Evolutionary conservation across 2,329 filamentous ascomycete species (phyloP).

Genomic region (Sclerotinia spermophila): DNA sequence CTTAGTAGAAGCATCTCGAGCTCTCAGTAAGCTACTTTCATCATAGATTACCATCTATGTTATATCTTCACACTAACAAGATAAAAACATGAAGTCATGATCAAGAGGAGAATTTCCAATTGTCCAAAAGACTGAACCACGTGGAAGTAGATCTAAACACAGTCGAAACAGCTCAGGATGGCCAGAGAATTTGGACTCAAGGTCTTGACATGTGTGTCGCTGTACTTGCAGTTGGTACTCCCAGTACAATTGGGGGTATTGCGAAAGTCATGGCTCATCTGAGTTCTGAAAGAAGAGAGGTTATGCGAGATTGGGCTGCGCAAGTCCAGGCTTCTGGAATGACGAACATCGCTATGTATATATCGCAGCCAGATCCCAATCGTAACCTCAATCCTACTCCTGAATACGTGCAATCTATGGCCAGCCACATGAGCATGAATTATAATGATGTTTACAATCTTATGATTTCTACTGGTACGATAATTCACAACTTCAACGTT

Average conservation of each 20-base stretch:
- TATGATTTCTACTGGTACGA: neutral
- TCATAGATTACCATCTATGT: neutral
- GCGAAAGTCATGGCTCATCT: neutral
- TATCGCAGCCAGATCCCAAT: neutral
- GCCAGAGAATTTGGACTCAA: neutral
- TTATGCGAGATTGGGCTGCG: neutral
- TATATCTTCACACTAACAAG: neutral
- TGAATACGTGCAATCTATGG: neutral
- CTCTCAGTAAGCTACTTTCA: neutral
- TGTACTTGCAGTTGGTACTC: neutral
- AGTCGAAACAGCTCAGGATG: neutral
- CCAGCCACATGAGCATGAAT: fast-evolving
- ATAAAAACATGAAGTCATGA: neutral
- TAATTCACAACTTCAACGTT: neutral
- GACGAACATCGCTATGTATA: neutral
- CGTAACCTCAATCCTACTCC: neutral
- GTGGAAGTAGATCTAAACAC: neutral
- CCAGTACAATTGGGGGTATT: neutral
- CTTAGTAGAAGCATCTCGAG: neutral
- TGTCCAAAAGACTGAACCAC: neutral
- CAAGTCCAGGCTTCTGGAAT: neutral
- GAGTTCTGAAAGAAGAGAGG: neutral
- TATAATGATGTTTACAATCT: neutral
- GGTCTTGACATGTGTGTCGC: neutral
- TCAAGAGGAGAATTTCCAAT: neutral